Conservation (phyloP, 176 grass and related monocot genomes). For the Aegilops speltoides region DNA sequence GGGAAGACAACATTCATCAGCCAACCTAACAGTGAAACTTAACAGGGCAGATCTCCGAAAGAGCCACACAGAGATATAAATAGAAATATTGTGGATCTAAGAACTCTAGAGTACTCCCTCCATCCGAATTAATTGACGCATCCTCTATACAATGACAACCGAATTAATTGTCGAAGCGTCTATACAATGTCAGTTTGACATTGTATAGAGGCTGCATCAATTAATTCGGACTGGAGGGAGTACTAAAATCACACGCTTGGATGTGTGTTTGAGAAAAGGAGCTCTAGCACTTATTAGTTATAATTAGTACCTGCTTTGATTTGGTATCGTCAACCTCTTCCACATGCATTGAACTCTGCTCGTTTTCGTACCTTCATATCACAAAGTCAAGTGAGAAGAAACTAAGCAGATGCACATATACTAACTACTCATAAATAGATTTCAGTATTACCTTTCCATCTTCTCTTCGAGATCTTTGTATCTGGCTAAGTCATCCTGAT, state of each 20-base stretch:
- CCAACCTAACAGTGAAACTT: too few relatives aligned
- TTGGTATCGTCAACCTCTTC: conserved; percentile 64
- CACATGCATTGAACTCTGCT: conserved; percentile 53
- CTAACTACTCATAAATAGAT: not conserved
- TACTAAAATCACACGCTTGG: not conserved
- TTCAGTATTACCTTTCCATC: conserved; percentile 68
- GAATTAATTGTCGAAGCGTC: too few relatives aligned
- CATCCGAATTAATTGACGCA: too few relatives aligned
- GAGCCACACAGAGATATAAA: not conserved
- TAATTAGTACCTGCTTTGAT: conserved; percentile 58
- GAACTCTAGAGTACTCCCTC: not conserved
- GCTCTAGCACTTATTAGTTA: not conserved
- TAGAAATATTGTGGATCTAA: not conserved
- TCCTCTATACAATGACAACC: too few relatives aligned
- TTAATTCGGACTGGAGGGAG: too few relatives aligned
- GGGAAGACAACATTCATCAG: too few relatives aligned
- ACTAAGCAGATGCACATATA: not conserved
- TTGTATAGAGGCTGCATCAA: too few relatives aligned
- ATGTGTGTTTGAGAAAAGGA: too few relatives aligned
- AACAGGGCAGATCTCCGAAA: too few relatives aligned
- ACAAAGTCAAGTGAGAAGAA: conserved; percentile 45
- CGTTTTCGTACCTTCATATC: conserved; percentile 53
- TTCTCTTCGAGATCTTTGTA: conserved; percentile 82
- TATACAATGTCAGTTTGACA: too few relatives aligned
- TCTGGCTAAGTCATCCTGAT: conserved; percentile 71